Percentiles rank a stretch among this genome's conserved stretches.
These are phyloP conservation scores for Gyrodon lividus DNA, from an alignment of 768 basidiomycete genomes.

Conservation along the genomic window DNA sequence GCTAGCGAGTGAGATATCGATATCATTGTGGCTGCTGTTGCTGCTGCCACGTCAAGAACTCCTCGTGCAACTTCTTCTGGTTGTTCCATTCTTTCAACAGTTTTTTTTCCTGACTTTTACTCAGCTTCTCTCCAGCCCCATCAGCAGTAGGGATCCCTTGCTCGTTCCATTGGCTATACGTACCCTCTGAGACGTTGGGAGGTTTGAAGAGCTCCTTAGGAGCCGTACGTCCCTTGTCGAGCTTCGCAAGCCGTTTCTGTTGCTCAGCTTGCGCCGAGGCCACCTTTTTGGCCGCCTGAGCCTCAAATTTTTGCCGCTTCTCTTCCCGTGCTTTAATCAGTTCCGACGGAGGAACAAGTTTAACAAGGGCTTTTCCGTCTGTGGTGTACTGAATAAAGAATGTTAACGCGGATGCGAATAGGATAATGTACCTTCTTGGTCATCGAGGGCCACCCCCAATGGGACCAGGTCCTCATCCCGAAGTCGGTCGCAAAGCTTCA, in stretches of 20 bases:
- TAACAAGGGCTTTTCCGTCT: constrained; percentile 96
- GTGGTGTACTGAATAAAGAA: constrained; percentile 1
- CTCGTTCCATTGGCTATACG: constrained; percentile 84
- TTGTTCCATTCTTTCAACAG: constrained; percentile 65
- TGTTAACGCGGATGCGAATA: background rate
- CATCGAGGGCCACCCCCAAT: constrained; percentile 94
- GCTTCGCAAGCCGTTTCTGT: constrained; percentile 66
- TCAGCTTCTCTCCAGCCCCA: constrained; percentile 77
- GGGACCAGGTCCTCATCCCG: constrained; percentile 88
- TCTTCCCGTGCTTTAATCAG: constrained; percentile 86
- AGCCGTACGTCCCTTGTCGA: constrained; percentile 80
- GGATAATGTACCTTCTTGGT: constrained; percentile 75
- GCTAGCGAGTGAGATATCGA: background rate
- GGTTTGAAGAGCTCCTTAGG: constrained; percentile 84
- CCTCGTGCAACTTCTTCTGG: constrained; percentile 81
- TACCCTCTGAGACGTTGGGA: constrained; percentile 68
- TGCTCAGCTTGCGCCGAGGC: constrained; percentile 63
- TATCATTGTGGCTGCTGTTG: constrained; percentile 15
- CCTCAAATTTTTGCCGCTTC: constrained; percentile 72
- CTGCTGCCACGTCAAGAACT: constrained; percentile 58
- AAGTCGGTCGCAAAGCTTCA: constrained; percentile 84
- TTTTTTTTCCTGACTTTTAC: constrained; percentile 80
- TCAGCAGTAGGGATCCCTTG: constrained; percentile 85
- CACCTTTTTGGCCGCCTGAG: constrained; percentile 78
- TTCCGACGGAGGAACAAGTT: constrained; percentile 80